Base-by-base conservation (phyloP, 176 grass and related monocot genomes). In the Zoysia pacifica region DNA sequence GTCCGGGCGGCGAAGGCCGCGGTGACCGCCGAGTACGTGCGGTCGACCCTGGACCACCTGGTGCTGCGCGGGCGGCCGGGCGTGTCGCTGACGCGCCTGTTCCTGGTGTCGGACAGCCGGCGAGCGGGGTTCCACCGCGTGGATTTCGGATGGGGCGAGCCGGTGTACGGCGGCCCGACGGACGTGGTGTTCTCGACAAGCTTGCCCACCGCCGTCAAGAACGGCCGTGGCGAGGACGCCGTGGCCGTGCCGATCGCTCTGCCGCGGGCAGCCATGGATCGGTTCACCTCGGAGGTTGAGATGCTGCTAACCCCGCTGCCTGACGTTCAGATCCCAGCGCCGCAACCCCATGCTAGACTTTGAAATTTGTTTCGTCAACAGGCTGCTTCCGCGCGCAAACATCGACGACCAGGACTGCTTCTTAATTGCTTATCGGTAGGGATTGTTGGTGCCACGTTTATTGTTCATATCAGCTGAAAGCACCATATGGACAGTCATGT, bases 101-200 rank as follows among this genome's bases (percentile, higher is more conserved):
- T 73, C 13, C 2, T 69, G 48, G 81, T 85, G 40, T 87, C 84
- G 0, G 89, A 91, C 48, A 59, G 68, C 42, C 86, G 85, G 8
- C 84, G 75, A 19, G 76, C 89, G 1, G 85, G 82, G 70, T 84
- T 91, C 60, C 4, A 62, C 15, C 49, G 16, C 1, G 65, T 88
- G 10, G 89, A 91, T 41, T 66, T 91, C 0, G 89, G 89, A 49
- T 88, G 85, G 77, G 85, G 85, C 20, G 52, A 7, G 41, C 70
- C 79, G n/a, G 89, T 36, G 38, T 85, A 80, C 46, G 89, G 85
- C 9, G 89, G 81, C 11, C 56, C 44, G 0, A 49, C 67, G 0
- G 50, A 54, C 0, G 18, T 39, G 0, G 0, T 14, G 8, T 67
- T 81, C 7, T 66, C 10, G 20, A 18, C 11, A 4, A 71, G 11